phyloP scores from a whole-genome alignment of 495 filamentous ascomycete genomes.

The Talaromyces nanjingensis region DNA sequence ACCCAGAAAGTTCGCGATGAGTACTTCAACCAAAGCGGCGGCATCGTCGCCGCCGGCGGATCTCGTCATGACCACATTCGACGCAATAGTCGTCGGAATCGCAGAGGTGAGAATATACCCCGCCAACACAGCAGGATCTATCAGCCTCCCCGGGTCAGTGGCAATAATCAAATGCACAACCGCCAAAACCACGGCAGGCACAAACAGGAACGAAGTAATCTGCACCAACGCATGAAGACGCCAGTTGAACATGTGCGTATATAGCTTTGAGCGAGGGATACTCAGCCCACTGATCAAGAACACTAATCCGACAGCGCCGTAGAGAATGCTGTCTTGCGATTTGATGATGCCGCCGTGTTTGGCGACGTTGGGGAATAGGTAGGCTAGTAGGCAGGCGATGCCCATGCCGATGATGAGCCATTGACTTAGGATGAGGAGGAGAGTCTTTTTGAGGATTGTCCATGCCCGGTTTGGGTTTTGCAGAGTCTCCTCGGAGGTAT shows the following conservation, averaged over 20 bases:
- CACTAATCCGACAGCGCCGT: constrained; percentile 46
- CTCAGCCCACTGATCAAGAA: constrained; percentile 50
- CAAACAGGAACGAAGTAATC: constrained; percentile 42
- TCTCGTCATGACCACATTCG: constrained; percentile 52
- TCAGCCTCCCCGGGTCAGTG: constrained; percentile 30
- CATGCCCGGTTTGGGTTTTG: background rate
- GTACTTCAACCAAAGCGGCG: constrained; percentile 46
- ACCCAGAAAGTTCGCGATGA: constrained; percentile 47
- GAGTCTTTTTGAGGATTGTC: constrained; percentile 13
- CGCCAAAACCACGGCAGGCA: constrained; percentile 38
- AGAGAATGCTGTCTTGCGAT: constrained; percentile 47
- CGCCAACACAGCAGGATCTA: constrained; percentile 44
- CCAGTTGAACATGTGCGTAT: constrained; percentile 44
- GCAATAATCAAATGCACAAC: constrained; percentile 42
- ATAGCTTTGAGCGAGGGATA: constrained; percentile 44
- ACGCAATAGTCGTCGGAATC: constrained; percentile 52
- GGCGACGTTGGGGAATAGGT: constrained; percentile 47
- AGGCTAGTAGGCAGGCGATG: constrained; percentile 41
- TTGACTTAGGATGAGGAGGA: constrained; percentile 40
- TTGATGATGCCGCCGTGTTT: constrained; percentile 45
- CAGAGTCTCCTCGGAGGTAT: background rate
- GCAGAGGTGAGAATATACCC: constrained; percentile 49
- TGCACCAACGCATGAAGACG: constrained; percentile 46
- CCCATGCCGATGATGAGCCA: constrained; percentile 53
- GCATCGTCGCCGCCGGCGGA: constrained; percentile 49